These are phyloP conservation scores for Monosporascus sp. DNA, from an alignment of 2,329 filamentous ascomycete genomes.

Conservation along the genomic window DNA sequence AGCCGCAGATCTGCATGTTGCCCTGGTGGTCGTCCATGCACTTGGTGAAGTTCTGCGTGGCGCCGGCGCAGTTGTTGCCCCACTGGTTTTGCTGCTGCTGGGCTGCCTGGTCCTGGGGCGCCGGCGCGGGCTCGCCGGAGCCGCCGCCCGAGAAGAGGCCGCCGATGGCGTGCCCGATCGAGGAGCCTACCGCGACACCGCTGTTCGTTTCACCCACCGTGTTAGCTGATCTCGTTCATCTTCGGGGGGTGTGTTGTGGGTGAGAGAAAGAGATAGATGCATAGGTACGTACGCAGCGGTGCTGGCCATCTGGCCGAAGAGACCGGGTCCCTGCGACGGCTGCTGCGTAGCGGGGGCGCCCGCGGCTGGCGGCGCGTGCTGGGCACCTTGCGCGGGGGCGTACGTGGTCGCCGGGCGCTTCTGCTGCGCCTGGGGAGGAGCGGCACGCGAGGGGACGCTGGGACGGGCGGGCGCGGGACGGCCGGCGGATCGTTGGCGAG, in stretches of 20 bases:
- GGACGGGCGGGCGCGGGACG: constrained; percentile 55
- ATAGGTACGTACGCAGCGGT: constrained; percentile 86
- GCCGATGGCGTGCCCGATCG: constrained; percentile 90
- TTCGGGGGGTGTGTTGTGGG: constrained; percentile 1
- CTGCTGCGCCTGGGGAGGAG: constrained; percentile 52
- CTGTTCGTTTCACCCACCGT: constrained; percentile 40
- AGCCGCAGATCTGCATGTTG: constrained; percentile 92
- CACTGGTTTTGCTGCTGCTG: constrained; percentile 49
- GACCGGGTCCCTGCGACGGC: constrained; percentile 66
- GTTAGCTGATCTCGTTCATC: constrained; percentile 13
- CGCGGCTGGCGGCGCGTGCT: constrained; percentile 40
- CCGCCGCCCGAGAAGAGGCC: constrained; percentile 77
- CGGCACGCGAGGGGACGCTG: constrained; percentile 53
- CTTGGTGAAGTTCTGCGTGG: constrained; percentile 81
- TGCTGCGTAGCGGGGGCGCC: constrained; percentile 49
- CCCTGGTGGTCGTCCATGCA: constrained; percentile 96
- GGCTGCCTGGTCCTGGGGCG: constrained; percentile 43
- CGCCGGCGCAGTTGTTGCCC: constrained; percentile 67
- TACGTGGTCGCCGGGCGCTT: constrained; percentile 67
- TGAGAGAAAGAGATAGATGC: not conserved
- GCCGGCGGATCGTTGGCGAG: constrained; percentile 70
- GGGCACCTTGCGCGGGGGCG: constrained; percentile 41
- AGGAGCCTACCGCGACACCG: constrained; percentile 93
- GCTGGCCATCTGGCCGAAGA: constrained; percentile 95
- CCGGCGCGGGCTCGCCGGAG: constrained; percentile 49